These are phyloP conservation scores for Nadsonia fulvescens DNA, from an alignment of 805 yeast genomes.

Conservation along the genomic window DNA sequence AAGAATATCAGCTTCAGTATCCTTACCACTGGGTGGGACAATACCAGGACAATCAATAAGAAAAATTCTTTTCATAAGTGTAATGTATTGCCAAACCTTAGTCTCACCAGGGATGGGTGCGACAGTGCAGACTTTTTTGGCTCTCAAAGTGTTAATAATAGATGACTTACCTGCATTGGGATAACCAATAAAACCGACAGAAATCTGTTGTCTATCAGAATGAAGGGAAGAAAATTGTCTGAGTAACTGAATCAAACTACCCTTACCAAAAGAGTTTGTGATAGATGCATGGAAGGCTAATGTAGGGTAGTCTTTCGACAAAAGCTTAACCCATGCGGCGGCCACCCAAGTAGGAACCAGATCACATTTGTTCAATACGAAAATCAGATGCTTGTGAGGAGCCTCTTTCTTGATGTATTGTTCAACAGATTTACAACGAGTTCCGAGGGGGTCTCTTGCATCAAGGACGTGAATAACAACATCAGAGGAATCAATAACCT, in stretches of 20 bases:
- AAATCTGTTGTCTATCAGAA: slow-evolving; percentile 84
- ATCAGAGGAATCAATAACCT: slow-evolving; percentile 94
- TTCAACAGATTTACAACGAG: slow-evolving; percentile 86
- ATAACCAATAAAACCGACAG: slow-evolving; percentile 94
- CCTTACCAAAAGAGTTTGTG: slow-evolving; percentile 94
- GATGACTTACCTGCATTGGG: slow-evolving; percentile 98
- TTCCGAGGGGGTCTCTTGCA: slow-evolving; percentile 95
- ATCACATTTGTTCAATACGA: slow-evolving; percentile 92
- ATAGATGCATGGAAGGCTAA: slow-evolving; percentile 96
- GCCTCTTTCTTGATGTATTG: slow-evolving; percentile 85
- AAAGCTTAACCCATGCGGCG: slow-evolving; percentile 96
- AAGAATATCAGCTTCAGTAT: slow-evolving; percentile 76
- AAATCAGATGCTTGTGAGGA: slow-evolving; percentile 89
- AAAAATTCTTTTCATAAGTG: slow-evolving; percentile 89
- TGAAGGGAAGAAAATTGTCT: slow-evolving; percentile 87
- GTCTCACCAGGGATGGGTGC: slow-evolving; percentile 99
- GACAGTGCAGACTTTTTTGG: slow-evolving; percentile 88
- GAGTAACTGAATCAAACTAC: slow-evolving; percentile 79
- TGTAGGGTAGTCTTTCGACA: slow-evolving; percentile 84
- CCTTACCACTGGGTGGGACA: slow-evolving; percentile 87
- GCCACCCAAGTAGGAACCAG: slow-evolving; percentile 98
- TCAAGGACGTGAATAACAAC: slow-evolving; percentile 85
- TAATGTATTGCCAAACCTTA: slow-evolving; percentile 96
- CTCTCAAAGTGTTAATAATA: slow-evolving; percentile 80
- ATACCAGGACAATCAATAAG: slow-evolving; percentile 97